Evolutionary conservation across 208 protist genomes (phyloP).

Genomic region (Herpetomonas tarakana): DNA sequence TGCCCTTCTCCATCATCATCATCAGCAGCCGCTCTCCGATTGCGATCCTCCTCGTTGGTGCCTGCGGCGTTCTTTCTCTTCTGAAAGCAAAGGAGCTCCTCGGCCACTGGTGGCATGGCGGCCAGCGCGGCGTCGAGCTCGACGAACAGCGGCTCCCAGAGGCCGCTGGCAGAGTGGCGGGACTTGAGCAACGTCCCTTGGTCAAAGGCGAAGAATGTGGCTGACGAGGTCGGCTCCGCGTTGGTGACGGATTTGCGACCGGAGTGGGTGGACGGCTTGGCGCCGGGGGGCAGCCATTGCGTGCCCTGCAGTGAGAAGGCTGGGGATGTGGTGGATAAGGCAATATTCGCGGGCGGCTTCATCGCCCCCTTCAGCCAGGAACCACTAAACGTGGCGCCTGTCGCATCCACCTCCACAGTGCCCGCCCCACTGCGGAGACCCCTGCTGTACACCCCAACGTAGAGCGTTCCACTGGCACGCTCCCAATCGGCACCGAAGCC

Average conservation of each 20-base stretch:
- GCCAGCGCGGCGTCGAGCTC: slow-evolving; percentile 32
- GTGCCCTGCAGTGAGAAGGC: slow-evolving; percentile 40
- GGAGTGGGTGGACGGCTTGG: not conserved
- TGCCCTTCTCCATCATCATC: too few relatives aligned
- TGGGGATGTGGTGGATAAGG: slow-evolving; percentile 18
- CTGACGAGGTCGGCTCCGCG: slow-evolving; percentile 3
- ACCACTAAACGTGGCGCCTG: slow-evolving; percentile 44
- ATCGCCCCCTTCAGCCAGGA: slow-evolving; percentile 34
- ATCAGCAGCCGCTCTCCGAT: too few relatives aligned
- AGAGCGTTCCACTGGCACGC: slow-evolving; percentile 30
- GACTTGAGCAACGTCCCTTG: slow-evolving; percentile 39
- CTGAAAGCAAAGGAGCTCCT: not conserved
- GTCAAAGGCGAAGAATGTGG: slow-evolving; percentile 22
- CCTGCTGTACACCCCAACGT: slow-evolving; percentile 34
- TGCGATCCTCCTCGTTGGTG: too few relatives aligned
- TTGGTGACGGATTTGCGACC: not conserved
- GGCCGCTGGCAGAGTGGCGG: slow-evolving; percentile 30
- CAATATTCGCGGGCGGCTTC: slow-evolving; percentile 19
- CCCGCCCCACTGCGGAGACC: slow-evolving; percentile 37
- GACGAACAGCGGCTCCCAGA: slow-evolving; percentile 70
- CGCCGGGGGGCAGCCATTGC: slow-evolving; percentile 3
- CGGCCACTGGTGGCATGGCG: not conserved
- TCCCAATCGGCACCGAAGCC: slow-evolving; percentile 59
- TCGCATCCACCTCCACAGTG: slow-evolving; percentile 36
- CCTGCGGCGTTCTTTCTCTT: too few relatives aligned